Evolutionary conservation across 495 filamentous ascomycete genomes (phyloP).

Genomic region (Tuber aestivum): DNA sequence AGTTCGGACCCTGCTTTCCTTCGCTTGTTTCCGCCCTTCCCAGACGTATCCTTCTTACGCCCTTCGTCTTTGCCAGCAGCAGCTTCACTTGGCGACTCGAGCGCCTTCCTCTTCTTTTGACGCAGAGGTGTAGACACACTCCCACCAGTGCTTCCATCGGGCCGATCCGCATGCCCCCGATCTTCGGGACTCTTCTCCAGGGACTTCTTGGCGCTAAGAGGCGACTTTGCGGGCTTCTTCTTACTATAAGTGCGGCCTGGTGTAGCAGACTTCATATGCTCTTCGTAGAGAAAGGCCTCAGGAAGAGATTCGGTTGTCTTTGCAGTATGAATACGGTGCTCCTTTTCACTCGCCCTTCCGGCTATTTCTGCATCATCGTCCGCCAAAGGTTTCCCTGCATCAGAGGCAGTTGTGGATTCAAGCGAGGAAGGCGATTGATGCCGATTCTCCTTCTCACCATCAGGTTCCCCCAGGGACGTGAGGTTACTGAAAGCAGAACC

Average conservation of each 20-base stretch:
- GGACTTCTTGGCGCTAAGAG: constrained; percentile 6
- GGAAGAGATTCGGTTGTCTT: constrained; percentile 19
- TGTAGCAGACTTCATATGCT: constrained; percentile 33
- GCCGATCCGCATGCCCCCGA: neutral
- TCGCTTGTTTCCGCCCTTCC: neutral
- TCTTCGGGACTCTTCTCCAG: neutral
- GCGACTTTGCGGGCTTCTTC: constrained; percentile 8
- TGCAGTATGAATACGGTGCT: neutral
- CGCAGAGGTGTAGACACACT: neutral
- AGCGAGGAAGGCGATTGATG: neutral
- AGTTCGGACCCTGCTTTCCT: neutral
- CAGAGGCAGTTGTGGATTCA: neutral
- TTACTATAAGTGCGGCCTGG: constrained; percentile 32
- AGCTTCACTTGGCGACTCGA: neutral
- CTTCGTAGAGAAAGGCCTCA: constrained; percentile 38
- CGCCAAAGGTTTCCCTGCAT: neutral
- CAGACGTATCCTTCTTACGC: neutral
- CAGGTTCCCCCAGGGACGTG: neutral
- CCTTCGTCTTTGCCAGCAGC: neutral
- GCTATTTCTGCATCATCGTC: neutral
- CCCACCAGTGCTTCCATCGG: neutral
- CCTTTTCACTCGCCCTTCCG: neutral
- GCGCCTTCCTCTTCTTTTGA: neutral
- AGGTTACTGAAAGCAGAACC: neutral
- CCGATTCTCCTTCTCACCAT: constrained; percentile 12